Evolutionary conservation across 495 filamentous ascomycete genomes (phyloP).

Genomic region (Hypoxylon rickii): DNA sequence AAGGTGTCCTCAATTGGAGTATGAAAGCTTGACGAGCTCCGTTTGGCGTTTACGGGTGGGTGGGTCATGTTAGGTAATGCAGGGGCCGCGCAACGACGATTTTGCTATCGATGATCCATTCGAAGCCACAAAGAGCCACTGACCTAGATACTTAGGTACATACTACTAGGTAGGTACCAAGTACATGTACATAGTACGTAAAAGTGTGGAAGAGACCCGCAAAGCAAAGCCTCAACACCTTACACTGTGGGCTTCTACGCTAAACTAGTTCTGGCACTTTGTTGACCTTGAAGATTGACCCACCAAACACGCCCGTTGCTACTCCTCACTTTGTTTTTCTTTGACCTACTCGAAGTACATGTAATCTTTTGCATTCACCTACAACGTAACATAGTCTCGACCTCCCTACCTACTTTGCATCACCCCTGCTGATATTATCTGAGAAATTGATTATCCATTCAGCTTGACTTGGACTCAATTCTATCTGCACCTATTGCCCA

Average conservation of each 20-base stretch:
- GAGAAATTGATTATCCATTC: background rate
- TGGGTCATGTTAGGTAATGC: no score
- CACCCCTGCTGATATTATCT: background rate
- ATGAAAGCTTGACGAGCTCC: constrained; percentile 11
- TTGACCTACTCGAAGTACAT: no score
- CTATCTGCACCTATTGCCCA: background rate
- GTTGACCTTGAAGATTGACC: constrained; percentile 36
- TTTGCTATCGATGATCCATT: no score
- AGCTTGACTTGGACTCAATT: background rate
- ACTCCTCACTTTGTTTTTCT: no score
- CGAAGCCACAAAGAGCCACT: background rate
- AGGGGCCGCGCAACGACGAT: constrained; percentile 9
- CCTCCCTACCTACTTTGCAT: background rate
- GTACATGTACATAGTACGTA: no score
- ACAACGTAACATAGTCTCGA: background rate
- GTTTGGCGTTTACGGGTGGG: constrained; percentile 1
- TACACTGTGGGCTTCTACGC: background rate
- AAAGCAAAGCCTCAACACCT: no score
- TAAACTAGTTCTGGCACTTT: constrained; percentile 37
- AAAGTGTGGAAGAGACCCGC: no score
- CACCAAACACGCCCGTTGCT: constrained; percentile 27
- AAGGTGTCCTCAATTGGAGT: constrained; percentile 42
- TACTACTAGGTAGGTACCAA: no score
- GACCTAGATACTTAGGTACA: no score
- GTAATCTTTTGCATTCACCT: background rate